Evolutionary conservation across 2,329 filamentous ascomycete species (phyloP).

Genomic region (Diplocarpon rosae): DNA sequence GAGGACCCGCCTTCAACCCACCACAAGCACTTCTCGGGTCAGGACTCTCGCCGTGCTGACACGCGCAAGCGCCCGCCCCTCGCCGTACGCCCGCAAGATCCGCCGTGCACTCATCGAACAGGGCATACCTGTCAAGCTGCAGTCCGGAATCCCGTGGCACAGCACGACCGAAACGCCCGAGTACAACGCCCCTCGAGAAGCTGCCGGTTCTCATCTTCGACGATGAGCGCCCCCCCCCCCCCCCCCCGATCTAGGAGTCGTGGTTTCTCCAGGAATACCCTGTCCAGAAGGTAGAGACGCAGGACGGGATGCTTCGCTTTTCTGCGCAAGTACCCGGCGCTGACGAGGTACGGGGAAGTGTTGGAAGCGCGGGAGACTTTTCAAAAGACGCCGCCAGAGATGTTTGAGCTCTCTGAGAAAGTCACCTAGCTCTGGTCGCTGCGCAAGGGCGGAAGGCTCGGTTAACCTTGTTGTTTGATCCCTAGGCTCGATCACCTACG

Average conservation of each 20-base stretch:
- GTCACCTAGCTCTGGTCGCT: not conserved
- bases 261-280: slow-evolving; percentile 13
- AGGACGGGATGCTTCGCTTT: slow-evolving; percentile 9
- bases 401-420: slow-evolving; percentile 14
- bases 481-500: too few species aligned
- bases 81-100: slow-evolving; percentile 12
- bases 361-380: slow-evolving; percentile 9
- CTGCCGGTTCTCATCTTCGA: slow-evolving; percentile 12
- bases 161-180: slow-evolving; percentile 9
- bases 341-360: slow-evolving; percentile 10
- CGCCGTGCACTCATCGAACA: slow-evolving; percentile 9
- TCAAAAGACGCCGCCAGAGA: slow-evolving; percentile 6
- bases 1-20: too few species aligned
- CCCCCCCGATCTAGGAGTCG: slow-evolving; percentile 9
- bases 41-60: slow-evolving; percentile 4
- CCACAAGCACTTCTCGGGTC: not conserved
- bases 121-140: slow-evolving; percentile 9
- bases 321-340: slow-evolving; percentile 5
- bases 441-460: too few species aligned
- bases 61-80: slow-evolving; percentile 9
- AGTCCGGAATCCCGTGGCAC: slow-evolving; percentile 10
- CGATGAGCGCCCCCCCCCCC: too few species aligned
- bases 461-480: too few species aligned
- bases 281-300: slow-evolving; percentile 10
- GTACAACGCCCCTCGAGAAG: slow-evolving; percentile 12